phyloP scores from a whole-genome alignment of 768 basidiomycete genomes.

The Neoboletus subvelutipes region DNA sequence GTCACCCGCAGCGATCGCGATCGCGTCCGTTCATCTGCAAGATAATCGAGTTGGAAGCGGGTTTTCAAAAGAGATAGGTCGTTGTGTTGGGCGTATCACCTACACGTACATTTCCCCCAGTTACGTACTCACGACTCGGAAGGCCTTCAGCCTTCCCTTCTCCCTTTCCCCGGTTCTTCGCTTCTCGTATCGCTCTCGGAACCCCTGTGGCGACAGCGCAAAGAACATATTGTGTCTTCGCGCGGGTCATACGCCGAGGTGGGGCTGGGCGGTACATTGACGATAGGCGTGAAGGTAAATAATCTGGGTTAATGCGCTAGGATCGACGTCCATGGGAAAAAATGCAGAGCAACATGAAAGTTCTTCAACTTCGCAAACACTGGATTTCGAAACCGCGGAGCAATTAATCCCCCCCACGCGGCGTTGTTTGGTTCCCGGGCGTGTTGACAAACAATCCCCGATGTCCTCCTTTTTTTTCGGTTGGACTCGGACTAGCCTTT shows the following conservation, averaged over 20 bases:
- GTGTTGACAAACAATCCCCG: conserved; percentile 12
- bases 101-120: conserved; percentile 13
- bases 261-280: not conserved
- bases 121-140: conserved; percentile 15
- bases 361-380: conserved; percentile 11
- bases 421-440: conserved; percentile 16
- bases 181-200: not conserved
- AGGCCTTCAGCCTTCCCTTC: conserved; percentile 4
- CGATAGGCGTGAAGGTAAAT: not conserved
- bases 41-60: not conserved
- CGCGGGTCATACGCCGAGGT: not conserved
- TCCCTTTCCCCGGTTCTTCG: conserved; percentile 3
- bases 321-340: conserved; percentile 14
- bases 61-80: conserved; percentile 5
- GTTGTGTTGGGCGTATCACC: not conserved
- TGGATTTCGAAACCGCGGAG: conserved; percentile 2
- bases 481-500: not conserved
- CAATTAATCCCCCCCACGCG: conserved; percentile 13
- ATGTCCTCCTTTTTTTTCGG: no score
- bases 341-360: conserved; percentile 2
- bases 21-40: conserved; percentile 1
- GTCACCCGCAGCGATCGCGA: conserved; percentile 11
- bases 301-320: conserved; percentile 8
- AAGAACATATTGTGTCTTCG: not conserved
- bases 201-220: not conserved